Conservation (phyloP, 1,284 basidiomycete genomes). For the Pseudozyma pruni region DNA sequence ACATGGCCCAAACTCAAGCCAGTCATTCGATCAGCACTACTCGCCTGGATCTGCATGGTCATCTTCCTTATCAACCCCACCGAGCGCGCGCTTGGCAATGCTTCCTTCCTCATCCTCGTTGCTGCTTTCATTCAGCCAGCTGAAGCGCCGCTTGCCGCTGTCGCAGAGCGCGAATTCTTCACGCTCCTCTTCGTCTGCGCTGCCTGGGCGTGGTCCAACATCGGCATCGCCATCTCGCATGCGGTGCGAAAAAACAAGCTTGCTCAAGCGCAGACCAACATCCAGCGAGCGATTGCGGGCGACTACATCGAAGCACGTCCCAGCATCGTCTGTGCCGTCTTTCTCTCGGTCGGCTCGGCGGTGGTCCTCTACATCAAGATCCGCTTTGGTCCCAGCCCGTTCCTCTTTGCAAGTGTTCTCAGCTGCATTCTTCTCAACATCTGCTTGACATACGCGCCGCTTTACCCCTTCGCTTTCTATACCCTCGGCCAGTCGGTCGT, state of each 20-base stretch:
- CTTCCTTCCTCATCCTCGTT: slow-evolving; percentile 77
- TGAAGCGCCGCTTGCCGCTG: slow-evolving; percentile 75
- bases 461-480: slow-evolving; percentile 79
- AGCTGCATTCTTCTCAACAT: slow-evolving; percentile 73
- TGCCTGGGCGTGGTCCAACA: slow-evolving; percentile 77
- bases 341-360: slow-evolving; percentile 75
- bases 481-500: slow-evolving; percentile 73
- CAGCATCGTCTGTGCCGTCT: slow-evolving; percentile 75
- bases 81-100: slow-evolving; percentile 74
- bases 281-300: slow-evolving; percentile 37
- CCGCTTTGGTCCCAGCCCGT: slow-evolving; percentile 76
- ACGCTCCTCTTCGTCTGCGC: slow-evolving; percentile 72
- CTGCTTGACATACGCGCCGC: slow-evolving; percentile 73
- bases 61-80: slow-evolving; percentile 75
- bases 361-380: slow-evolving; percentile 77
- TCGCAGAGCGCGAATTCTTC: slow-evolving; percentile 77
- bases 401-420: slow-evolving; percentile 74
- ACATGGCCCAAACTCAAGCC: slow-evolving; percentile 71
- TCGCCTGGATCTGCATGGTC: slow-evolving; percentile 75
- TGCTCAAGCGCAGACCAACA: slow-evolving; percentile 68
- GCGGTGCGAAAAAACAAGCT: slow-evolving; percentile 73
- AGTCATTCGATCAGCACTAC: slow-evolving; percentile 75
- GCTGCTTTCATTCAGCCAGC: slow-evolving; percentile 78
- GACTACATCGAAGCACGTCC: slow-evolving; percentile 70
- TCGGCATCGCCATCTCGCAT: slow-evolving; percentile 76